Evolutionary conservation across 306 rosid genomes (phyloP).

Genomic region (Quercus ilex): DNA sequence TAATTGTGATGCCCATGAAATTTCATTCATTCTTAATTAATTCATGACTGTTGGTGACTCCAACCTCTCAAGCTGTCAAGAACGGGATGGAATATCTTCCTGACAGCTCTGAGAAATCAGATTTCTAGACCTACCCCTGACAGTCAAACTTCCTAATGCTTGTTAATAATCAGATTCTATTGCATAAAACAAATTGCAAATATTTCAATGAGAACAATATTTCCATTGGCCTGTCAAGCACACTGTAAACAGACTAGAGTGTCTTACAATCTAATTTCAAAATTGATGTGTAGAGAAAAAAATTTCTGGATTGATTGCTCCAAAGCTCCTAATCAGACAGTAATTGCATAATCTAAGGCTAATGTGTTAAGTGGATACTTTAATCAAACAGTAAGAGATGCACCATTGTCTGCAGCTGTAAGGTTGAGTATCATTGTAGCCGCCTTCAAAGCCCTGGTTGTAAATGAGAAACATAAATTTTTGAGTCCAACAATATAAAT

Average conservation of each 20-base stretch:
- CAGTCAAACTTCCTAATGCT: not conserved
- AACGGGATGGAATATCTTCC: not conserved
- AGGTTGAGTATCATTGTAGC: constrained; percentile 86
- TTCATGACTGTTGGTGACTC: not conserved
- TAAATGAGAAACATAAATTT: not conserved
- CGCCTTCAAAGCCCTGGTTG: constrained; percentile 72
- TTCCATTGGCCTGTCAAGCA: not conserved
- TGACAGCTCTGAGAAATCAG: not conserved
- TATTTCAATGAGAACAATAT: not conserved
- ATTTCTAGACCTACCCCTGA: not conserved
- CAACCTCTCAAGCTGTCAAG: not conserved
- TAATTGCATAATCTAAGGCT: not conserved
- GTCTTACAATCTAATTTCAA: not conserved
- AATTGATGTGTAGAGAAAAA: not conserved
- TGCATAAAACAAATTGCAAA: not conserved
- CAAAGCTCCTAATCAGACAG: not conserved
- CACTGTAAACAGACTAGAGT: not conserved
- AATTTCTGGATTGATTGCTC: not conserved
- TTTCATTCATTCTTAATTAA: no score
- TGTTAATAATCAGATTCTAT: not conserved
- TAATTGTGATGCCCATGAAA: no score
- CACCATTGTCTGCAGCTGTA: constrained; percentile 79
- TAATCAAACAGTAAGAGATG: constrained; percentile 73
- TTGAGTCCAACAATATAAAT: not conserved
- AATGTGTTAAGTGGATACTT: not conserved